phyloP scores from a whole-genome alignment of 1,139 yeast genomes.

The Pneumocystis oryctolagi region DNA sequence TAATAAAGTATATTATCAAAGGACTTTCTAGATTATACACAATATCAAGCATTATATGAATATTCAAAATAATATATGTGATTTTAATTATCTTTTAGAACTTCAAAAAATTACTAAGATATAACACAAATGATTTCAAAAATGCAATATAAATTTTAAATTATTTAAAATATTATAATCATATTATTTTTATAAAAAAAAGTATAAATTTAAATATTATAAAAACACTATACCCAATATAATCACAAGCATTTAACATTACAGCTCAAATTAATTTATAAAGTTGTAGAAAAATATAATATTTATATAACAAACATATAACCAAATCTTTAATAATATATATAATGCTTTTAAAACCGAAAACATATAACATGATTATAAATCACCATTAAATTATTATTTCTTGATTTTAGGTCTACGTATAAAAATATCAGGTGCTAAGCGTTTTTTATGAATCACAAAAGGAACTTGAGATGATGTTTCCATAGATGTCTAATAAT shows the following conservation, averaged over 20 bases:
- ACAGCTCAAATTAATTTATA: not conserved
- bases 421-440: not conserved
- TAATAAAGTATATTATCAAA: no score
- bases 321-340: not conserved
- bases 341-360: no score
- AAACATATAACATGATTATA: not conserved
- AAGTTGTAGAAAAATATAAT: not conserved
- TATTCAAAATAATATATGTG: no score
- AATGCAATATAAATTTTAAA: no score
- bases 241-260: not conserved
- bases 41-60: no score
- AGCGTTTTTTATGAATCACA: not conserved
- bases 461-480: not conserved
- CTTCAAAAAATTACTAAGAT: no score
- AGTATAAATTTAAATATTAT: not conserved
- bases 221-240: not conserved
- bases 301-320: not conserved
- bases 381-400: not conserved
- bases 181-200: not conserved
- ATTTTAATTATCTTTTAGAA: no score
- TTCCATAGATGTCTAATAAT: not conserved
- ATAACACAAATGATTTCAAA: no score
- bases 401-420: not conserved
- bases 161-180: no score
- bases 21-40: no score